These are phyloP conservation scores for Alloteropsis semialata DNA, from an alignment of 176 grass and related monocot genomes.

Conservation along the genomic window DNA sequence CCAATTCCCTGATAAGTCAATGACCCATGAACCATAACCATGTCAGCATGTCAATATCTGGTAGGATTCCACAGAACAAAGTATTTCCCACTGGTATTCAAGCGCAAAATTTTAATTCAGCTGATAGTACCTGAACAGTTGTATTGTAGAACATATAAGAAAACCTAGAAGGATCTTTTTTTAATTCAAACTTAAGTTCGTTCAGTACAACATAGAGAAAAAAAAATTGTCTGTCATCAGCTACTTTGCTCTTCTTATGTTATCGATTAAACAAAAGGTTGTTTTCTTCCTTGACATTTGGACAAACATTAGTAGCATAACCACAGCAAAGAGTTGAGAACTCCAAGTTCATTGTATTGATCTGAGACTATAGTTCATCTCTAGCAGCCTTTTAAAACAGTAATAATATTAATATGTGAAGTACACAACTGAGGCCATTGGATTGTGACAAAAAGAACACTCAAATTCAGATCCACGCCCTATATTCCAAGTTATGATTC, in stretches of 20 bases:
- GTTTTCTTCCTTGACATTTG: neutral
- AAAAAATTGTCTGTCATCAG: neutral
- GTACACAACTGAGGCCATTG: neutral
- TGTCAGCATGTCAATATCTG: slow-evolving; percentile 23
- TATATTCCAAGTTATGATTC: slow-evolving; percentile 15
- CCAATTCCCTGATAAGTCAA: slow-evolving; percentile 15
- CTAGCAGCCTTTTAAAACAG: neutral
- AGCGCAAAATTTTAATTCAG: neutral
- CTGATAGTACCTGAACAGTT: neutral
- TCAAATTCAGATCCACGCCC: neutral
- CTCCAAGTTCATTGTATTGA: neutral
- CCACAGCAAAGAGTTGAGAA: neutral
- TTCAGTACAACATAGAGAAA: slow-evolving; percentile 1
- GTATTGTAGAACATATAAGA: neutral
- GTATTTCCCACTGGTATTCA: slow-evolving; percentile 25
- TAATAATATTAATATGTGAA: slow-evolving; percentile 10
- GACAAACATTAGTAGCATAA: neutral
- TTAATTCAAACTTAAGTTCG: slow-evolving; percentile 1
- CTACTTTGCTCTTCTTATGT: neutral
- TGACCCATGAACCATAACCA: slow-evolving; percentile 30
- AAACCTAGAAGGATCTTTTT: neutral
- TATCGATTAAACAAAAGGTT: neutral
- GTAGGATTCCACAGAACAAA: slow-evolving; percentile 36
- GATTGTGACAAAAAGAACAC: neutral
- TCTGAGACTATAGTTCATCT: slow-evolving; percentile 2